Conservation (phyloP, 768 basidiomycete genomes). For the Pleurotus salmoneostramineus region DNA sequence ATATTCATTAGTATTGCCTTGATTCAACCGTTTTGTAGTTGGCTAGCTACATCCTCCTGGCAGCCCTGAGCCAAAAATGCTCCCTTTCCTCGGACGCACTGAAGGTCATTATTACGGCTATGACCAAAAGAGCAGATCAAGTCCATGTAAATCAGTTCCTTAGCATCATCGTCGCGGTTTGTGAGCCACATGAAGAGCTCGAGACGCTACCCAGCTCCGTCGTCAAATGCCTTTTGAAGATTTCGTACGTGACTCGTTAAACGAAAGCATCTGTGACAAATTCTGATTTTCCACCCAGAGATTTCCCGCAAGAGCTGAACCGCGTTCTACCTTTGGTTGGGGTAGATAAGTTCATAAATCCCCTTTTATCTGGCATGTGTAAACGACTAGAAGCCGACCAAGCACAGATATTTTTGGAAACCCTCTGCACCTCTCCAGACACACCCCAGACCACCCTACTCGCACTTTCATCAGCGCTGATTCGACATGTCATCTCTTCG, state of each 20-base stretch:
- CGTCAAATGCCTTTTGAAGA: conserved; percentile 35
- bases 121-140: conserved; percentile 45
- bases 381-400: conserved; percentile 23
- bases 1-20: neutral
- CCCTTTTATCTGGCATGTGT: conserved; percentile 19
- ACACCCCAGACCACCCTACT: conserved; percentile 29
- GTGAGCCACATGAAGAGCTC: conserved; percentile 56
- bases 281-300: conserved; percentile 5
- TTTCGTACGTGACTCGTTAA: conserved; percentile 40
- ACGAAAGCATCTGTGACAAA: neutral
- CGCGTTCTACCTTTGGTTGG: conserved; percentile 15
- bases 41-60: conserved; percentile 69
- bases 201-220: conserved; percentile 40
- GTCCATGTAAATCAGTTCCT: conserved; percentile 58
- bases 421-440: conserved; percentile 28
- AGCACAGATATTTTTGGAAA: conserved; percentile 29
- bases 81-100: conserved; percentile 55
- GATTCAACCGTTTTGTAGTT: conserved; percentile 41
- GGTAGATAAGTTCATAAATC: conserved; percentile 21
- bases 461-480: conserved; percentile 22
- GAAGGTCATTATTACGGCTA: conserved; percentile 50
- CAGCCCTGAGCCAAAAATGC: conserved; percentile 65
- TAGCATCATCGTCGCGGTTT: conserved; percentile 62
- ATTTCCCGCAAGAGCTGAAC: conserved; percentile 12
- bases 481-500: conserved; percentile 18